phyloP scores from a whole-genome alignment of 108 stramenopile genomes.

The Skeletonema costatum region DNA sequence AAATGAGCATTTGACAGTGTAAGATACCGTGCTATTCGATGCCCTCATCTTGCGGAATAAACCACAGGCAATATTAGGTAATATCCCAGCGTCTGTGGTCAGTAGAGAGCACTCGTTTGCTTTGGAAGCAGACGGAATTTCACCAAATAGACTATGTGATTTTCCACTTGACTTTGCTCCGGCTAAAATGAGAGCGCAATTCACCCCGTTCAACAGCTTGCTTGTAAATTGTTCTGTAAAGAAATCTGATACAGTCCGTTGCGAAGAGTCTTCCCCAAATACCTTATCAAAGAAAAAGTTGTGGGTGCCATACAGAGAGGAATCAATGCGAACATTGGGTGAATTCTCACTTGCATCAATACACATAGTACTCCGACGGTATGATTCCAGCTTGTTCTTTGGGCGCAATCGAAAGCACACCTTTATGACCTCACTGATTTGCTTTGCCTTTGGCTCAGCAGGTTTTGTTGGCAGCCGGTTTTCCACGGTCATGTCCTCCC shows the following conservation, averaged over 20 bases:
- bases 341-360: conserved; percentile 11
- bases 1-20: conserved; percentile 1
- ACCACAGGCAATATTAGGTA: neutral
- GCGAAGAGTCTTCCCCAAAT: conserved; percentile 9
- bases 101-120: neutral
- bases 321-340: conserved; percentile 1
- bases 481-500: neutral
- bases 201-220: conserved; percentile 12
- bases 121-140: neutral
- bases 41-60: neutral
- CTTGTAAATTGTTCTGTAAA: conserved; percentile 5
- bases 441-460: neutral
- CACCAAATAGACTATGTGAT: conserved; percentile 4
- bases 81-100: neutral
- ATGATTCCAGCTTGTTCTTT: conserved; percentile 2
- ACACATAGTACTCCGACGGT: conserved; percentile 10
- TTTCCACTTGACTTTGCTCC: conserved; percentile 18
- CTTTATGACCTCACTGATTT: neutral
- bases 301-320: neutral
- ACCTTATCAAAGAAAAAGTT: conserved; percentile 13
- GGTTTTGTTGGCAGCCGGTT: neutral
- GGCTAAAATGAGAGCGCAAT: conserved; percentile 3
- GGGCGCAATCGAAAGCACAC: conserved; percentile 17
- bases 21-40: neutral
- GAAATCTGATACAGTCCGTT: conserved; percentile 4